These are phyloP conservation scores for Leccinum insolens DNA, from an alignment of 1,284 basidiomycete species.

Conservation along the genomic window DNA sequence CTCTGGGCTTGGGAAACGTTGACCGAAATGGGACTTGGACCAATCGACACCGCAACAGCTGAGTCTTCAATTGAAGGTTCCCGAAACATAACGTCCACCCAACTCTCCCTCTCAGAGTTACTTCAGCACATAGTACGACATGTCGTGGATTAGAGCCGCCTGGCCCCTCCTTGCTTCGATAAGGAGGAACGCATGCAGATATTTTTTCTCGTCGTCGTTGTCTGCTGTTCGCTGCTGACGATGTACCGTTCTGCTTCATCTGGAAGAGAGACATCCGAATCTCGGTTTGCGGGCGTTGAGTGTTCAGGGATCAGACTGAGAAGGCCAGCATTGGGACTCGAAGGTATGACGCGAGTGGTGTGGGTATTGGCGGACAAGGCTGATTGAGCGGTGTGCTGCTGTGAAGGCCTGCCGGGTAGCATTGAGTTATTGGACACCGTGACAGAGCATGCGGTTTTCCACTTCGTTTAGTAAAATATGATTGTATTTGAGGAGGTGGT, in stretches of 20 bases:
- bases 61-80: conserved; percentile 70
- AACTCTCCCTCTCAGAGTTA: conserved; percentile 78
- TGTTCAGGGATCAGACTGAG: conserved; percentile 34
- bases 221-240: no score
- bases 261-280: no score
- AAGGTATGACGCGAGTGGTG: conserved; percentile 25
- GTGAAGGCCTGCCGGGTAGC: conserved; percentile 12
- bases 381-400: conserved; percentile 12
- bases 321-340: conserved; percentile 23
- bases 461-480: no score
- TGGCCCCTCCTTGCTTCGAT: conserved; percentile 37
- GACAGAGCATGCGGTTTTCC: no score
- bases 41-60: conserved; percentile 25
- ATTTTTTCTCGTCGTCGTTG: no score
- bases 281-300: conserved; percentile 37
- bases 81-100: conserved; percentile 90
- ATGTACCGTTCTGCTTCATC: no score
- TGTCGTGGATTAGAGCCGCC: conserved; percentile 28
- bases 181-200: no score
- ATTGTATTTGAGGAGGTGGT: conserved; percentile 29
- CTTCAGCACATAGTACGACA: no score
- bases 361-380: conserved; percentile 11
- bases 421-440: conserved; percentile 8
- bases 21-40: conserved; percentile 33
- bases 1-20: conserved; percentile 25